Percentiles rank a stretch among this genome's conserved stretches.
Evolutionary conservation across 1,284 basidiomycete species (phyloP).

Genomic region (Puccinia novopanici): DNA sequence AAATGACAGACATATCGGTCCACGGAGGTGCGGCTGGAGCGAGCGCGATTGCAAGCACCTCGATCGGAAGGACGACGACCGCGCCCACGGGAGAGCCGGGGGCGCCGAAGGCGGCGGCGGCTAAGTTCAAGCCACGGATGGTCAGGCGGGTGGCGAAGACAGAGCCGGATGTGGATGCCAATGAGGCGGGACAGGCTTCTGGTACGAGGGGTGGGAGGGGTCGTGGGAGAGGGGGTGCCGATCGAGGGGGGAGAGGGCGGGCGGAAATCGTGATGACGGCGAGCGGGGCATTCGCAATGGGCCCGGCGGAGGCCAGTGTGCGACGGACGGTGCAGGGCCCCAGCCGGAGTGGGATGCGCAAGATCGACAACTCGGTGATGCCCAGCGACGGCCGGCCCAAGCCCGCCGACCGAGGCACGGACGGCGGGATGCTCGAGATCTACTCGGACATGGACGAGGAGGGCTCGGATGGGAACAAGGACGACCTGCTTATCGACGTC

Average conservation of each 20-base stretch:
- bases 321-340: constrained; percentile 30
- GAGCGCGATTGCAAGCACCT: background rate
- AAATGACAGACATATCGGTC: constrained; percentile 9
- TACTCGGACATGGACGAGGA: constrained; percentile 33
- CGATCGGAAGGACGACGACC: background rate
- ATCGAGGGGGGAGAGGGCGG: constrained; percentile 31
- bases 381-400: background rate
- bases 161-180: background rate
- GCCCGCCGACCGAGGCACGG: background rate
- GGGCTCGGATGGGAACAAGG: background rate
- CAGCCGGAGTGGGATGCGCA: constrained; percentile 40
- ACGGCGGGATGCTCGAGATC: constrained; percentile 11
- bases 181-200: background rate
- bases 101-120: background rate
- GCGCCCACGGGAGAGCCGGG: background rate
- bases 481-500: background rate
- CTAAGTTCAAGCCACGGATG: constrained; percentile 46
- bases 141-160: constrained; percentile 29
- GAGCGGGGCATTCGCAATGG: constrained; percentile 45
- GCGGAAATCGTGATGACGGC: constrained; percentile 42
- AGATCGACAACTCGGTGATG: constrained; percentile 39
- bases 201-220: background rate
- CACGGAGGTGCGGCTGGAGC: background rate
- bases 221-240: constrained; percentile 24
- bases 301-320: constrained; percentile 25